Base-by-base conservation (phyloP, 2,329 filamentous ascomycete species). In the Thelonectria blattea region DNA sequence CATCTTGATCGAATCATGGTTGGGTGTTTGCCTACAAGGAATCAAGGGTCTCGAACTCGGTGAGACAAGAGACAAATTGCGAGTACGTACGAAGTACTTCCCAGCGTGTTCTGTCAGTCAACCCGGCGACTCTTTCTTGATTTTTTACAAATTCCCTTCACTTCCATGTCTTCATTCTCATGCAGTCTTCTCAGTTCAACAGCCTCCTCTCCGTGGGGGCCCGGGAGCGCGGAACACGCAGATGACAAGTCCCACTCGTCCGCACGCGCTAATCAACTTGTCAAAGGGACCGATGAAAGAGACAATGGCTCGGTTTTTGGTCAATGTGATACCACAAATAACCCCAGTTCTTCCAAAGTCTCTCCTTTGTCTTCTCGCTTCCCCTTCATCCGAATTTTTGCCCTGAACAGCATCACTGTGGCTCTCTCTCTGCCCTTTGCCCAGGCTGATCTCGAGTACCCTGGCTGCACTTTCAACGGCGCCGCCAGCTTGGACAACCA, bases 1-100 rank as follows among this genome's bases (percentile, higher is more conserved):
- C 17, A 48, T 63, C 59, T 50, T 56, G 37, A 49, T 45, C 52
- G 42, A 12, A 58, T 37, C 56, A 47, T 56, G 45, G 69, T 70
- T 70, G 66, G 68, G 58, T 55, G 41, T 48, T 56, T 34, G n/a
- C 51, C 47, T 12, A 22, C 37, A 53, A 37, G 17, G 50, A 45
- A 34, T 43, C n/a, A 51, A 42, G 52, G 52, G 43, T 34, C 15
- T 43, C 42, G 24, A 27, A 20, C 30, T 51, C 42, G 52, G 47
- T 52, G 42, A 60, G 57, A 56, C 57, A 41, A 46, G 46, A 27
- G 24, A 56, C 32, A 41, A 30, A 42, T 30, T 30, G 27, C 27
- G 27, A 30, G 27, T 30, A 30, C 5, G 27, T 10, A n/a, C n/a
- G n/a, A n/a, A n/a, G n/a, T n/a, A 7, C 27, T 30, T 30, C 27